These are phyloP conservation scores for Coffea humblotiana DNA, from an alignment of 305 asterid genomes.

Conservation along the genomic window DNA sequence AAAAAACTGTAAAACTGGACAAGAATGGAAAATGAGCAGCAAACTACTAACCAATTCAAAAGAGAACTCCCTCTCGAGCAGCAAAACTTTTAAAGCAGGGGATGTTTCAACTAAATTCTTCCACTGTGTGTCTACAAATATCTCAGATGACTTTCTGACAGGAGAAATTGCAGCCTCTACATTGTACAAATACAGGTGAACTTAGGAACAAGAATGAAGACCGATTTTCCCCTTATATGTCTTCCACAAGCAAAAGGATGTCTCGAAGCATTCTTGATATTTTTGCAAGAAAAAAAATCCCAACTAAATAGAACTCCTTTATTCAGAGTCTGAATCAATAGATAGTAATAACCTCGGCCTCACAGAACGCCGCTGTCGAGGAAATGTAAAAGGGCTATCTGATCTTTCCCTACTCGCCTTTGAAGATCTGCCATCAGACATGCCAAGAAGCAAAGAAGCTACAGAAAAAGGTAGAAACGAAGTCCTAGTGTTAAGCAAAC, in stretches of 20 bases:
- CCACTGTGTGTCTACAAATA: constrained; percentile 20
- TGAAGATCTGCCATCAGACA: constrained; percentile 49
- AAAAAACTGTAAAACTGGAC: not conserved
- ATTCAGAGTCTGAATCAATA: constrained; percentile 86
- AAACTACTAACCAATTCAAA: constrained; percentile 35
- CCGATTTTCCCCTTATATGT: constrained; percentile 23
- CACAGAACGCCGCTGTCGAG: constrained; percentile 93
- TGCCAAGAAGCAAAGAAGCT: constrained; percentile 69
- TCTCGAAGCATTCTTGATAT: constrained; percentile 21
- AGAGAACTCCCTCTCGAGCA: constrained; percentile 24
- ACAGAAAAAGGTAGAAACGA: constrained; percentile 27
- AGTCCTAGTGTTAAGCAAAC: not conserved
- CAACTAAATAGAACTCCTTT: constrained; percentile 24
- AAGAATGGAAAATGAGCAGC: not conserved
- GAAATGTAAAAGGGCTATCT: constrained; percentile 78
- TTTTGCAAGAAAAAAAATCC: constrained; percentile 20
- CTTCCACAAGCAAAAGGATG: constrained; percentile 19
- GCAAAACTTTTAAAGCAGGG: constrained; percentile 3
- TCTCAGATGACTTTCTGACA: constrained; percentile 21
- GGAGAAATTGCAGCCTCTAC: constrained; percentile 37
- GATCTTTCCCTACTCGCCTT: constrained; percentile 69
- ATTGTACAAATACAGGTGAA: constrained; percentile 32
- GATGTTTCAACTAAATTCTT: constrained; percentile 3
- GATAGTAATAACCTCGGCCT: constrained; percentile 74
- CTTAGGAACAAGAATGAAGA: constrained; percentile 31